phyloP scores from a whole-genome alignment of 2,329 filamentous ascomycete genomes.

The Dothideomycetes sp. region DNA sequence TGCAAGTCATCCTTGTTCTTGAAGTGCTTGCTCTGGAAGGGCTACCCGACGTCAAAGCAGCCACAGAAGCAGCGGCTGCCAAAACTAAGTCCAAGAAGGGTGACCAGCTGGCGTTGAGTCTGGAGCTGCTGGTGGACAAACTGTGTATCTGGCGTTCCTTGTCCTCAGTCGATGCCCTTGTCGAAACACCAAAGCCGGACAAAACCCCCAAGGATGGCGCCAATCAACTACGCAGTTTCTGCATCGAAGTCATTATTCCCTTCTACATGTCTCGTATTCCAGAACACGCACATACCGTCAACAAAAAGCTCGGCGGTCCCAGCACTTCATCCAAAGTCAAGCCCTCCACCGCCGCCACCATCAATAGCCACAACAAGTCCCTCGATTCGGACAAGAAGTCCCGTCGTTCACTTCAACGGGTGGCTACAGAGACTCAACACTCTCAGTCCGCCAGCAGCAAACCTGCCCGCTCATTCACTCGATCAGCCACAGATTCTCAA shows the following conservation, averaged over 20 bases:
- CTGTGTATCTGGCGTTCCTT: conserved; percentile 79
- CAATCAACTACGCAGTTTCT: conserved; percentile 68
- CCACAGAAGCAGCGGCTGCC: background rate
- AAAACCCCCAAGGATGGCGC: conserved; percentile 19
- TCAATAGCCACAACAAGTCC: conserved; percentile 28
- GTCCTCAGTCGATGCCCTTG: conserved; percentile 42
- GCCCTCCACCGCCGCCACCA: conserved; percentile 25
- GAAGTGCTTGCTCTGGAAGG: conserved; percentile 65
- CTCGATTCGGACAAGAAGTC: conserved; percentile 33
- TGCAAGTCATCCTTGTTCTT: conserved; percentile 71
- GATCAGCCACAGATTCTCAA: conserved; percentile 52
- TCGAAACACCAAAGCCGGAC: conserved; percentile 13
- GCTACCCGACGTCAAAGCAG: conserved; percentile 18
- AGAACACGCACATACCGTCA: conserved; percentile 59
- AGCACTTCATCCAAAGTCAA: conserved; percentile 49
- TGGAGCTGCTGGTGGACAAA: conserved; percentile 68
- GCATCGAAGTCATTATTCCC: conserved; percentile 68
- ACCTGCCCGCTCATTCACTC: conserved; percentile 54
- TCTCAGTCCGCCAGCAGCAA: conserved; percentile 40
- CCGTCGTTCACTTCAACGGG: conserved; percentile 50
- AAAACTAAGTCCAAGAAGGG: conserved; percentile 46
- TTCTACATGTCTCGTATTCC: conserved; percentile 74
- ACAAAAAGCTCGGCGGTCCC: conserved; percentile 67
- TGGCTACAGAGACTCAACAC: conserved; percentile 45
- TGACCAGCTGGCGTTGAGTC: conserved; percentile 54